Evolutionary conservation across 305 asterid species (phyloP).

Genomic region (Euphrasia arctica): DNA sequence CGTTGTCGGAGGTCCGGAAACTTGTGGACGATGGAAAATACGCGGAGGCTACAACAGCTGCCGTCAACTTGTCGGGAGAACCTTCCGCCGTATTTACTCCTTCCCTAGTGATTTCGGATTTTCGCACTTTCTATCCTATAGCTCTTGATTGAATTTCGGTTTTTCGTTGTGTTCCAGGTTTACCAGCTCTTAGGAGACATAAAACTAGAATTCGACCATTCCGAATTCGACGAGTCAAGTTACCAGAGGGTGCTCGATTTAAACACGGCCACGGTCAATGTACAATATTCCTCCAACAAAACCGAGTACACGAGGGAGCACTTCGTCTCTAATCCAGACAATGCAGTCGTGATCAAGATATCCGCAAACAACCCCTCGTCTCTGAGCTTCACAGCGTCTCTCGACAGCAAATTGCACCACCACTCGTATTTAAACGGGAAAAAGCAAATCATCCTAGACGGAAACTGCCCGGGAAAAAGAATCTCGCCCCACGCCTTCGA

Average conservation of each 20-base stretch:
- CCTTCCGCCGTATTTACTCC: conserved; percentile 47
- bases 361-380: conserved; percentile 49
- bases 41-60: conserved; percentile 61
- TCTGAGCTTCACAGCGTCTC: conserved; percentile 45
- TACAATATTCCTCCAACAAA: conserved; percentile 43
- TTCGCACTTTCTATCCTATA: not conserved
- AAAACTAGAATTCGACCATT: conserved; percentile 52
- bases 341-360: conserved; percentile 51
- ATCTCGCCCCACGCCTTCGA: conserved; percentile 32
- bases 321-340: conserved; percentile 70
- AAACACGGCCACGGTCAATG: conserved; percentile 62
- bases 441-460: conserved; percentile 57
- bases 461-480: conserved; percentile 56
- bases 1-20: conserved; percentile 59
- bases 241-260: conserved; percentile 73
- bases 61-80: conserved; percentile 47
- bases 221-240: conserved; percentile 45
- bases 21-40: conserved; percentile 54
- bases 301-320: conserved; percentile 53
- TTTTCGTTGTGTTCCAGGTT: conserved; percentile 34
- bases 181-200: conserved; percentile 85
- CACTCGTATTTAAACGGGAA: conserved; percentile 42
- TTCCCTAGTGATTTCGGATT: conserved; percentile 17
- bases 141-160: not conserved
- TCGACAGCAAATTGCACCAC: conserved; percentile 65